A percentile compares a stretch with the other conserved stretches of the same genome.
These are phyloP conservation scores for Dioscorea dumetorum DNA, from an alignment of 106 monocot species.

Conservation along the genomic window DNA sequence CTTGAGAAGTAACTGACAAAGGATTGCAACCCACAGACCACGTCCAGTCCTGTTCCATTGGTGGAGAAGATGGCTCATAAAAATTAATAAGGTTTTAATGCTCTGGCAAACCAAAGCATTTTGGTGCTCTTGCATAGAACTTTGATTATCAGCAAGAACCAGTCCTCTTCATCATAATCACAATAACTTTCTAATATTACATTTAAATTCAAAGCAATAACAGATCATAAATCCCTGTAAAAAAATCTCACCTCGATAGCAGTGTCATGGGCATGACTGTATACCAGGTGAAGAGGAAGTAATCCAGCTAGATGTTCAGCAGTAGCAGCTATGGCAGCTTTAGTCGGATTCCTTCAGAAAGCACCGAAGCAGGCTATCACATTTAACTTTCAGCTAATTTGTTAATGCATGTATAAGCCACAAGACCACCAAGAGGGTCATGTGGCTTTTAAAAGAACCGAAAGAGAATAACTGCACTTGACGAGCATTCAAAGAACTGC, in stretches of 20 bases:
- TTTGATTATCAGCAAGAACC: background rate
- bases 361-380: background rate
- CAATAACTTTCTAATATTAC: background rate
- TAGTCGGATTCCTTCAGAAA: constrained; percentile 66
- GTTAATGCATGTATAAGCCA: background rate
- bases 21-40: constrained; percentile 98
- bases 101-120: background rate
- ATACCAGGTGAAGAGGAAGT: constrained; percentile 85
- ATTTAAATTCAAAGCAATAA: background rate
- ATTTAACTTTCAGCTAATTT: too few relatives aligned
- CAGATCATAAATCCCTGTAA: background rate
- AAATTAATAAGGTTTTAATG: background rate
- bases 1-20: constrained; percentile 79
- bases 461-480: background rate
- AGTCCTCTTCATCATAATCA: background rate
- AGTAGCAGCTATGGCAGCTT: constrained; percentile 82
- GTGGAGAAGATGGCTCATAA: background rate
- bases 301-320: constrained; percentile 93
- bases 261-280: constrained; percentile 93
- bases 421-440: background rate
- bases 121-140: background rate
- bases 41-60: constrained; percentile 68
- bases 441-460: background rate
- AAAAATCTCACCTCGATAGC: constrained; percentile 68
- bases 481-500: too few relatives aligned